phyloP scores from a whole-genome alignment of 768 basidiomycete species.

The Clitopilus hobsonii region DNA sequence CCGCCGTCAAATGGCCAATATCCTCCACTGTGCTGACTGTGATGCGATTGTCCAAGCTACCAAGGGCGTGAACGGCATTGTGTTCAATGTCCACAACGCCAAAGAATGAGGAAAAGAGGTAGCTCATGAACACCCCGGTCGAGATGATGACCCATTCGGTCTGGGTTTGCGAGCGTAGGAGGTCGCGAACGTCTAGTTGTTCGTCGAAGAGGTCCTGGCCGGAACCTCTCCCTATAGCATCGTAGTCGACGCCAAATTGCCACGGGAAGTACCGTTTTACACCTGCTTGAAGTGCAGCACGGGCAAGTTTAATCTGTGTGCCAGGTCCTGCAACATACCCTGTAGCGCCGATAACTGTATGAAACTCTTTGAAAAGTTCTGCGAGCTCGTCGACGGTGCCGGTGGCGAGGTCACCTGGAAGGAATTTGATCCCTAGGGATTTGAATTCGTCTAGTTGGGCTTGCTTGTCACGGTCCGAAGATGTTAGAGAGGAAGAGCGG shows the following conservation, averaged over 20 bases:
- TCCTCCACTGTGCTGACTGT: conserved; percentile 23
- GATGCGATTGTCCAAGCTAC: conserved; percentile 16
- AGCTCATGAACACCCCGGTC: conserved; percentile 24
- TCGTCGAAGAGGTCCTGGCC: conserved; percentile 28
- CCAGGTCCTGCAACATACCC: conserved; percentile 19
- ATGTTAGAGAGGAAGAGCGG: conserved; percentile 8
- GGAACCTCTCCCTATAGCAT: conserved; percentile 21
- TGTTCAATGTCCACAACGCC: conserved; percentile 19
- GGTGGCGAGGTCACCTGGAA: conserved; percentile 13
- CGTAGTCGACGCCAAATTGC: conserved; percentile 33
- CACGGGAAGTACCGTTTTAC: conserved; percentile 25
- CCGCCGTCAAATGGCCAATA: conserved; percentile 21
- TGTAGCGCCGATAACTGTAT: conserved; percentile 18
- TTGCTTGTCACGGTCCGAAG: conserved; percentile 9
- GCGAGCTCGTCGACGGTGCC: conserved; percentile 11
- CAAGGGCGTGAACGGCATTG: conserved; percentile 16
- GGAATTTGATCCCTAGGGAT: conserved; percentile 10
- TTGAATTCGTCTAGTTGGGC: conserved; percentile 4
- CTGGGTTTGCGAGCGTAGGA: conserved; percentile 19
- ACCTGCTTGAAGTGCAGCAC: conserved; percentile 19
- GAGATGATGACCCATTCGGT: conserved; percentile 24
- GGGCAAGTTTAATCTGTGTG: conserved; percentile 19
- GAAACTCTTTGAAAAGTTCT: conserved; percentile 12
- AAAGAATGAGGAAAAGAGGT: conserved; percentile 21
- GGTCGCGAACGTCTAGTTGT: conserved; percentile 25